Base-by-base conservation (phyloP, 305 asterid species). In the Fraxinus nigra region DNA sequence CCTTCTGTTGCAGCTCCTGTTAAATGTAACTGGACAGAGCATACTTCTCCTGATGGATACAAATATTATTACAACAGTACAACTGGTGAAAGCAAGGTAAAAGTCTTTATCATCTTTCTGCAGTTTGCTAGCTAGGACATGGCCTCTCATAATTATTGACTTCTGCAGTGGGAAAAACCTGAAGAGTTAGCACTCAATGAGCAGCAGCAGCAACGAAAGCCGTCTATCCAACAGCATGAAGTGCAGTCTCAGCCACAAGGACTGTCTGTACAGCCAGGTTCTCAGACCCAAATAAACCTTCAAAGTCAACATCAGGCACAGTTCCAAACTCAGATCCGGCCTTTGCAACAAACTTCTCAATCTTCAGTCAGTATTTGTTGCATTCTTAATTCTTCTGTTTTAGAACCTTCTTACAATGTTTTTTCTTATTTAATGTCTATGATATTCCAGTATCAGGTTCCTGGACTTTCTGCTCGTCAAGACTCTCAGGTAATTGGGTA, bases 81-180 rank as follows among this genome's bases (percentile, higher is more conserved):
- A 80, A 93, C 97, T 78, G 97, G 99, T 79, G 98, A 96, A 93
- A 96, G 99, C 97, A 94, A 89, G 93, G 99, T 96, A 90, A 77
- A 78, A 73, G 79, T 83, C 84, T 61, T 61, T 20, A 72, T 38
- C 76, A 59, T 69, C 18, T 48, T n/a, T 79, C 43, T 79, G 18
- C 75, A 13, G 59, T 80, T 78, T 77, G 13, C 14, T 72, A 73
- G 65, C 46, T 51, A 51, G 61, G 65, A 40, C 75, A 77, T 72
- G 82, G 40, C 26, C 46, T 79, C 82, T 85, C 81, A 54, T 82
- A 9, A 46, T 76, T n/a, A 28, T 65, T 81, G 82, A 38, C 46
- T 79, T 48, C 72, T 85, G 81, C 85, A 96, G 99, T 96, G 99
- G 99, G 99, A 96, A 85, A 96, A 96, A 87, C 99, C 99, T 5